Evolutionary conservation across 345 rosid species (phyloP).

Genomic region (Pelargonium nanum): DNA sequence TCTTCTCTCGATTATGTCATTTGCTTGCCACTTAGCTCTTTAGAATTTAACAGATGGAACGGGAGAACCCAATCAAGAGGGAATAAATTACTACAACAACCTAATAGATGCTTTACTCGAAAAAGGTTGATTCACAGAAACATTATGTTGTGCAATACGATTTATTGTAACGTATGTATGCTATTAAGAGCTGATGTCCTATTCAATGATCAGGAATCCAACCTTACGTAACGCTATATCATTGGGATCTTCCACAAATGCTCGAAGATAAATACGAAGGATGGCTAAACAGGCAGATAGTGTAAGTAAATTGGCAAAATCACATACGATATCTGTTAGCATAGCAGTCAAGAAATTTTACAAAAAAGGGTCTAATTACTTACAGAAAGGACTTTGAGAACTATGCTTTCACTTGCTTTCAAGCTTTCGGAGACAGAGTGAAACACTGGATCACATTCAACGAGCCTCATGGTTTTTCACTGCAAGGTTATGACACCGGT

Average conservation of each 20-base stretch:
- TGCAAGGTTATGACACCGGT: slow-evolving; percentile 87
- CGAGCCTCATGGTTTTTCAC: slow-evolving; percentile 71
- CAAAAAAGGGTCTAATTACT: slow-evolving; percentile 2
- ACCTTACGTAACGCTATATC: slow-evolving; percentile 87
- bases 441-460: slow-evolving; percentile 92
- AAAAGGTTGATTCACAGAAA: slow-evolving; percentile 33
- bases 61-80: slow-evolving; percentile 61
- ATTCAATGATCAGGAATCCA: slow-evolving; percentile 58
- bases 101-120: slow-evolving; percentile 57
- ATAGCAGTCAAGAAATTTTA: slow-evolving; percentile 3
- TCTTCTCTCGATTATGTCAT: not conserved
- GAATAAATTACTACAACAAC: slow-evolving; percentile 55
- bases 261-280: slow-evolving; percentile 82
- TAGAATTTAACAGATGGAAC: slow-evolving; percentile 52
- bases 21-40: slow-evolving; percentile 5
- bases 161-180: not conserved
- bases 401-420: slow-evolving; percentile 70
- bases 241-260: slow-evolving; percentile 95
- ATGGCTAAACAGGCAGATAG: slow-evolving; percentile 57
- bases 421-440: slow-evolving; percentile 78
- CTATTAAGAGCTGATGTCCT: slow-evolving; percentile 8
- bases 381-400: slow-evolving; percentile 64
- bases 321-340: not conserved
- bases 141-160: not conserved
- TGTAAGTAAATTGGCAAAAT: slow-evolving; percentile 35